A percentile compares a stretch with the other conserved stretches of the same genome.
Conservation (phyloP, 2,329 filamentous ascomycete genomes). For the Claviceps capensis region DNA sequence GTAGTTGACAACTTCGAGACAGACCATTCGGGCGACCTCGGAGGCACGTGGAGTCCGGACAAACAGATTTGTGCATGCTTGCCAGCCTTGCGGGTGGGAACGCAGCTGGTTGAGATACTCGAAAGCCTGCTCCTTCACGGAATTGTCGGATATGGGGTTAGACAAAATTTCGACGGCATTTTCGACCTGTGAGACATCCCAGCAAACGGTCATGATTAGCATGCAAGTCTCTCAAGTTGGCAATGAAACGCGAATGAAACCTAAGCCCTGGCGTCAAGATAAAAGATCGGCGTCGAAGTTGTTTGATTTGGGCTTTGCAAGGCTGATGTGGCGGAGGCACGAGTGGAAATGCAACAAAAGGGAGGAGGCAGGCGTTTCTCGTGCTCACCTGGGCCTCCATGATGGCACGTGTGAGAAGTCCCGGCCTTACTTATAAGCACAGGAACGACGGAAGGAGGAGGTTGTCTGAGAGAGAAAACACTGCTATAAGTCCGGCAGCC, state of each 20-base stretch:
- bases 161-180: slow-evolving; percentile 92
- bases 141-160: slow-evolving; percentile 62
- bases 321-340: too few relatives aligned
- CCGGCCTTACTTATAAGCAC: slow-evolving; percentile 4
- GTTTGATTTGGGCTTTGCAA: background rate
- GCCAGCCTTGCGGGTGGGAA: slow-evolving; percentile 74
- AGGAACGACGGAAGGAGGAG: slow-evolving; percentile 5
- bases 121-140: slow-evolving; percentile 69
- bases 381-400: slow-evolving; percentile 35
- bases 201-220: slow-evolving; percentile 1
- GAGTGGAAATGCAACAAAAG: background rate
- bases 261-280: background rate
- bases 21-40: slow-evolving; percentile 78
- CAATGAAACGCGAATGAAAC: background rate
- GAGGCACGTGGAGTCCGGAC: slow-evolving; percentile 60
- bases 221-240: background rate
- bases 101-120: slow-evolving; percentile 69
- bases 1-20: slow-evolving; percentile 86
- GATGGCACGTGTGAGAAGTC: slow-evolving; percentile 10
- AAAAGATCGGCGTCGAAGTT: too few relatives aligned
- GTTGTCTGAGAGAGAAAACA: slow-evolving; percentile 13
- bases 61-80: slow-evolving; percentile 78
- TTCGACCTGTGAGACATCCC: slow-evolving; percentile 53
- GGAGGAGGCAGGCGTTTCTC: background rate
- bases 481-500: slow-evolving; percentile 32